These are phyloP conservation scores for Chondrostereum purpureum DNA, from an alignment of 1,284 basidiomycete genomes.

Conservation along the genomic window DNA sequence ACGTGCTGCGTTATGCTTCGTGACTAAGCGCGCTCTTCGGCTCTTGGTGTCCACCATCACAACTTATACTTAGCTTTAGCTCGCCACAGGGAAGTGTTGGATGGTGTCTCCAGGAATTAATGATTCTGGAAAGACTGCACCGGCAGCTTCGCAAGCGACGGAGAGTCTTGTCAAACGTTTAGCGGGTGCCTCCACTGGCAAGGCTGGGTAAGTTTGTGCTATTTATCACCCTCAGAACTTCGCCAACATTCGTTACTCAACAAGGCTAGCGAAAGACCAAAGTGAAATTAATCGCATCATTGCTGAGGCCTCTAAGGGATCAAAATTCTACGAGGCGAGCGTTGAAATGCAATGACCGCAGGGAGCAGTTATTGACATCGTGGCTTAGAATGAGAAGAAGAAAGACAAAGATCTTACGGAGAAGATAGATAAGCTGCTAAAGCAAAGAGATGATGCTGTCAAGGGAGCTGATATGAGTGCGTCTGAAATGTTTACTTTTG, in stretches of 20 bases:
- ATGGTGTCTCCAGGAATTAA: too few species aligned
- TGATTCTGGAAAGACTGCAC: too few species aligned
- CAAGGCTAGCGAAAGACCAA: conserved; percentile 69
- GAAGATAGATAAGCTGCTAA: conserved; percentile 60
- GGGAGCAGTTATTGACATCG: too few species aligned
- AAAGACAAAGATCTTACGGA: conserved; percentile 77
- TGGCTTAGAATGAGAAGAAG: conserved; percentile 77
- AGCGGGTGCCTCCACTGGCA: conserved; percentile 71
- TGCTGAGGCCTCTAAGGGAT: conserved; percentile 76
- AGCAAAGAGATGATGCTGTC: conserved; percentile 55
- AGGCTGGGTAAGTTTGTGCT: conserved; percentile 66
- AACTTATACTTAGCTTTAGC: too few species aligned
- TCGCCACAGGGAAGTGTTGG: too few species aligned
- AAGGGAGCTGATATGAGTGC: conserved; percentile 54
- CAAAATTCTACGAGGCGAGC: conserved; percentile 74
- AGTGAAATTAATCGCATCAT: conserved; percentile 75
- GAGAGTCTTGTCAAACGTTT: conserved; percentile 66
- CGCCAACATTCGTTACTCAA: background rate
- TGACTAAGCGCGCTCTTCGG: too few species aligned
- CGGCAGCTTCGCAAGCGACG: conserved; percentile 45
- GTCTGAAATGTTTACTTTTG: conserved; percentile 21
- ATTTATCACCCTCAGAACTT: conserved; percentile 15
- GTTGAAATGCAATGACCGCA: too few species aligned
- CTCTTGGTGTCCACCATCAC: too few species aligned
- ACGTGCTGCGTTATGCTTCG: too few species aligned